Evolutionary conservation across 495 filamentous ascomycete genomes (phyloP).

Genomic region (Penicillium herquei): DNA sequence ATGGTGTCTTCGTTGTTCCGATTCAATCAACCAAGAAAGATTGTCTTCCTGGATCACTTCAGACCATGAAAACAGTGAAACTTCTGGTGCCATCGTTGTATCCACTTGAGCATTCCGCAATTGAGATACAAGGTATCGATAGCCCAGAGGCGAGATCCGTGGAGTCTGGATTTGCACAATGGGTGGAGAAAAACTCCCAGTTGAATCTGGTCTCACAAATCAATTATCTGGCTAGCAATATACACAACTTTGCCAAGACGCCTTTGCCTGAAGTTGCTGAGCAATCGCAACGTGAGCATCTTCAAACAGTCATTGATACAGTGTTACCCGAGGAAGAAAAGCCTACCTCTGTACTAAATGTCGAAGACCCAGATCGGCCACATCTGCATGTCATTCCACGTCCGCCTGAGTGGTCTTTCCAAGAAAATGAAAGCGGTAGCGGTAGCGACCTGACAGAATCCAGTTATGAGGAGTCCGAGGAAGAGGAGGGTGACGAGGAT

Average conservation of each 20-base stretch:
- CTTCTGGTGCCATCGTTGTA: conserved; percentile 73
- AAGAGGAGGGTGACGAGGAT: conserved; percentile 26
- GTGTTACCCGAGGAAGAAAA: conserved; percentile 17
- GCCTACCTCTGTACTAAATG: conserved; percentile 15
- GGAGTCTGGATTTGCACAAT: conserved; percentile 63
- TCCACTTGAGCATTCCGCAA: conserved; percentile 64
- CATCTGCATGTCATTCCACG: conserved; percentile 77
- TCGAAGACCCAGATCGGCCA: conserved; percentile 43
- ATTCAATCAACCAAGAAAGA: conserved; percentile 63
- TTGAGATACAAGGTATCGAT: conserved; percentile 64
- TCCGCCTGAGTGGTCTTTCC: conserved; percentile 74
- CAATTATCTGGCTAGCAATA: conserved; percentile 75
- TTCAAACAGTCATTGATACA: not conserved
- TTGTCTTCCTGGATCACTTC: conserved; percentile 62
- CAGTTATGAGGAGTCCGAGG: conserved; percentile 23
- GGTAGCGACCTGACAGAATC: conserved; percentile 35
- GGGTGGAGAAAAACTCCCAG: conserved; percentile 53
- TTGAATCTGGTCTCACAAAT: conserved; percentile 69
- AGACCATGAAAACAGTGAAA: conserved; percentile 60
- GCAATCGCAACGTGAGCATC: conserved; percentile 12
- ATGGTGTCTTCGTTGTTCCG: conserved; percentile 69
- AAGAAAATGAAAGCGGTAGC: conserved; percentile 38
- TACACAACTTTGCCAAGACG: conserved; percentile 65
- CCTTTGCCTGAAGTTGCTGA: conserved; percentile 27
- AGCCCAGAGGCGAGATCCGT: conserved; percentile 58